Conservation (phyloP, 768 basidiomycete genomes). For the Leccinum truebloodii region DNA sequence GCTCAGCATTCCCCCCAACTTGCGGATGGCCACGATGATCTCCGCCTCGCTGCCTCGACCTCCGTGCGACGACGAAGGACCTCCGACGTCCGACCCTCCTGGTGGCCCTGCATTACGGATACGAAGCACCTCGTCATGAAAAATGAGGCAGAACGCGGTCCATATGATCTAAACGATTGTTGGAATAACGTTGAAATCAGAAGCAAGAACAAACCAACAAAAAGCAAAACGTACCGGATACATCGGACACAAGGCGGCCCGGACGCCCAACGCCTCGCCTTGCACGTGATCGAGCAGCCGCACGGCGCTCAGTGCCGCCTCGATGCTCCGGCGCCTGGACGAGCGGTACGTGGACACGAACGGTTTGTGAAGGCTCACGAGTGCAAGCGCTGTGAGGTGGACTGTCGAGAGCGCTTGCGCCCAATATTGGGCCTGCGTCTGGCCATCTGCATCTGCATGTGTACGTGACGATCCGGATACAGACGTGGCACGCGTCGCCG, state of each 20-base stretch:
- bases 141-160: constrained; percentile 20
- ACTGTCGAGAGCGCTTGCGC: constrained; percentile 17
- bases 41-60: constrained; percentile 12
- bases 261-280: constrained; percentile 2
- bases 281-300: constrained; percentile 15
- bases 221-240: constrained; percentile 15
- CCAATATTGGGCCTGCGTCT: not conserved
- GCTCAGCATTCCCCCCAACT: constrained; percentile 18
- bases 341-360: constrained; percentile 15
- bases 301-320: constrained; percentile 17
- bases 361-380: constrained; percentile 23
- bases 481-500: not conserved
- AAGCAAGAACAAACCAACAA: not conserved
- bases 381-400: constrained; percentile 28
- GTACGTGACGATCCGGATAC: not conserved
- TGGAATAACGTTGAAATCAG: not conserved
- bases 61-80: not conserved
- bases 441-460: not conserved
- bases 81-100: not conserved
- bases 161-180: constrained; percentile 22
- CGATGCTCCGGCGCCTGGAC: constrained; percentile 19
- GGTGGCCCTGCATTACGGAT: constrained; percentile 13
- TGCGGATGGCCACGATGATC: constrained; percentile 16
- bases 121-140: constrained; percentile 25
- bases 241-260: constrained; percentile 15